A percentile compares a stretch with the other conserved stretches of the same genome.
Conservation (phyloP, 495 filamentous ascomycete species). For the Penicillium samsonianum region DNA sequence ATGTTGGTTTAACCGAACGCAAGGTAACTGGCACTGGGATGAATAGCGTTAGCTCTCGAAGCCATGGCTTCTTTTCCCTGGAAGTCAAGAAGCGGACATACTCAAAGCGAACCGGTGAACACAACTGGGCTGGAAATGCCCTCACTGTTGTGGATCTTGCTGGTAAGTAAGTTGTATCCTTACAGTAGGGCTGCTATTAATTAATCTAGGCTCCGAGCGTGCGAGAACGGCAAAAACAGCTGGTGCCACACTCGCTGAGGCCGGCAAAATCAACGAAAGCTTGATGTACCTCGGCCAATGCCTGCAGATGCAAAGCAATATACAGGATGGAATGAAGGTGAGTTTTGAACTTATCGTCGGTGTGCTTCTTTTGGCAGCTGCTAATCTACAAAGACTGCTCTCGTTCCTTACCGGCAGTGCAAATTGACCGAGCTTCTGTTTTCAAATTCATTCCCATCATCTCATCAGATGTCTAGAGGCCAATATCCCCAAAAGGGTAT, state of each 20-base stretch:
- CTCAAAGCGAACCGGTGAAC: conserved; percentile 49
- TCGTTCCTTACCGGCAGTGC: conserved; percentile 93
- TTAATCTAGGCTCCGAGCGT: conserved; percentile 70
- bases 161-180: conserved; percentile 47
- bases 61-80: conserved; percentile 95
- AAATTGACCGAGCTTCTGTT: conserved; percentile 96
- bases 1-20: conserved; percentile 84
- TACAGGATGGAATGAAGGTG: conserved; percentile 74
- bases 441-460: conserved; percentile 86
- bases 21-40: conserved; percentile 86
- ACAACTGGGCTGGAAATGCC: conserved; percentile 74
- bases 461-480: conserved; percentile 54
- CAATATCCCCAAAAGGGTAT: conserved; percentile 79
- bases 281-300: conserved; percentile 98
- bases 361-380: background rate
- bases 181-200: conserved; percentile 17
- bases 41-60: conserved; percentile 85
- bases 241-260: conserved; percentile 87
- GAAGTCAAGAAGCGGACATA: conserved; percentile 83
- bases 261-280: conserved; percentile 96
- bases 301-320: conserved; percentile 89
- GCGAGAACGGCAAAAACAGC: conserved; percentile 91
- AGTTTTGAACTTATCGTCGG: conserved; percentile 5
- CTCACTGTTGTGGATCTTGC: conserved; percentile 92
- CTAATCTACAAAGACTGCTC: conserved; percentile 55